Evolutionary conservation across 164 flowering plant species (phyloP).

Genomic region (Macadamia integrifolia): DNA sequence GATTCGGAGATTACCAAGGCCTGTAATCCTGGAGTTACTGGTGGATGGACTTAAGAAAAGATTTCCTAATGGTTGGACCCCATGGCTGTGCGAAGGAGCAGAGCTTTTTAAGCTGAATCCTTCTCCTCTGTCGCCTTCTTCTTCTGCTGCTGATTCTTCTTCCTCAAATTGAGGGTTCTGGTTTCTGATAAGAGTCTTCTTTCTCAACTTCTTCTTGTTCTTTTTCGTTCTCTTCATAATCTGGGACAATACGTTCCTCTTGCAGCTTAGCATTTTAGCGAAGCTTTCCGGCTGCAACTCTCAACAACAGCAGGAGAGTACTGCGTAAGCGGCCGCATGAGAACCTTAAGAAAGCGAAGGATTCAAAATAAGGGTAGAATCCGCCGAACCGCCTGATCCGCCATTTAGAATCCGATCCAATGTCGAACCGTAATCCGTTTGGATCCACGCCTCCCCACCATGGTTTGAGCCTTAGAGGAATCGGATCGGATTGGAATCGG

Average conservation of each 20-base stretch:
- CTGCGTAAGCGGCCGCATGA: too few relatives aligned
- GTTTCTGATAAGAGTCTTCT: background rate
- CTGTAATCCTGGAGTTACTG: conserved; percentile 76
- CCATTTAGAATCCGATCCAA: too few relatives aligned
- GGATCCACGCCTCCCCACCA: too few relatives aligned
- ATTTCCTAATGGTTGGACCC: conserved; percentile 91
- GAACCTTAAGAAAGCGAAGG: too few relatives aligned
- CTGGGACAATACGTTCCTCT: conserved; percentile 19
- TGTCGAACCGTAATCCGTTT: too few relatives aligned
- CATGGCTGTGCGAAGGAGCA: conserved; percentile 52
- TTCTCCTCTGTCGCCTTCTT: conserved; percentile 23
- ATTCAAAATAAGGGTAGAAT: too few relatives aligned
- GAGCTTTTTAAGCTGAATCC: conserved; percentile 65
- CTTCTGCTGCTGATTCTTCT: conserved; percentile 20
- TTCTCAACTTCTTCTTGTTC: conserved; percentile 17
- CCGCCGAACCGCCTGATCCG: too few relatives aligned
- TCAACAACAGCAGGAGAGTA: too few relatives aligned
- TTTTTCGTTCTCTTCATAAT: conserved; percentile 18
- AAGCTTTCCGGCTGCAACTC: conserved; percentile 1
- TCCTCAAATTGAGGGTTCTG: conserved; percentile 6
- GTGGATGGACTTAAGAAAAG: conserved; percentile 46
- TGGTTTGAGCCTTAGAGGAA: too few relatives aligned
- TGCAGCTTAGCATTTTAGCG: conserved; percentile 24
- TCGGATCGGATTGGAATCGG: too few relatives aligned
- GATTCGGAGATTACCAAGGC: conserved; percentile 63